phyloP scores from a whole-genome alignment of 768 basidiomycete species.

The Leucocoprinus sp. region DNA sequence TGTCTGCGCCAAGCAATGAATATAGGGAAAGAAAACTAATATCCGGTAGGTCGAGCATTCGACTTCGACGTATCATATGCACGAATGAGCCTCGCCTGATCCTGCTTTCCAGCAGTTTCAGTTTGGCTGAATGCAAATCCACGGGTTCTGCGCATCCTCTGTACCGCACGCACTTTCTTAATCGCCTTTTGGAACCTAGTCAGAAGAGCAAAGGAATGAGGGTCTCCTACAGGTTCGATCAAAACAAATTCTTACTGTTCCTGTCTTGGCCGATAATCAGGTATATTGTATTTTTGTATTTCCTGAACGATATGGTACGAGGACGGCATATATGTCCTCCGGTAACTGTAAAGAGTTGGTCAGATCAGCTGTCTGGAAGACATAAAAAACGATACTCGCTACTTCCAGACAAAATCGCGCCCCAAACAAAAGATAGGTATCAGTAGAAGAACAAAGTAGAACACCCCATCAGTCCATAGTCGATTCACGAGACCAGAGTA shows the following conservation, averaged over 20 bases:
- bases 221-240: not conserved
- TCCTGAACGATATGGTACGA: constrained; percentile 99
- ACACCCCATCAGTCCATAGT: constrained; percentile 80
- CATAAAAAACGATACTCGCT: constrained; percentile 44
- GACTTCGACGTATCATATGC: constrained; percentile 85
- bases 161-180: constrained; percentile 98
- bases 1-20: constrained; percentile 10
- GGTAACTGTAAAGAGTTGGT: constrained; percentile 50
- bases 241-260: constrained; percentile 65
- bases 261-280: constrained; percentile 93
- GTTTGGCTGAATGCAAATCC: constrained; percentile 99
- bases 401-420: constrained; percentile 96
- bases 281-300: constrained; percentile 97
- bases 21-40: constrained; percentile 30
- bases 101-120: constrained; percentile 76
- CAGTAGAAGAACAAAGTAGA: constrained; percentile 83
- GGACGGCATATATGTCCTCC: constrained; percentile 79
- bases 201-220: constrained; percentile 3
- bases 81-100: constrained; percentile 78
- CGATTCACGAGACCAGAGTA: constrained; percentile 86
- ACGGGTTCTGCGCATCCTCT: constrained; percentile 91
- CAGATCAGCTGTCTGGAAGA: constrained; percentile 8
- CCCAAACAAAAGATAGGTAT: constrained; percentile 79
- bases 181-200: constrained; percentile 95
- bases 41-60: constrained; percentile 64